Percentiles rank a stretch among this genome's conserved stretches.
These are phyloP conservation scores for Hippophae rhamnoides DNA, from an alignment of 306 rosid genomes.

Conservation along the genomic window DNA sequence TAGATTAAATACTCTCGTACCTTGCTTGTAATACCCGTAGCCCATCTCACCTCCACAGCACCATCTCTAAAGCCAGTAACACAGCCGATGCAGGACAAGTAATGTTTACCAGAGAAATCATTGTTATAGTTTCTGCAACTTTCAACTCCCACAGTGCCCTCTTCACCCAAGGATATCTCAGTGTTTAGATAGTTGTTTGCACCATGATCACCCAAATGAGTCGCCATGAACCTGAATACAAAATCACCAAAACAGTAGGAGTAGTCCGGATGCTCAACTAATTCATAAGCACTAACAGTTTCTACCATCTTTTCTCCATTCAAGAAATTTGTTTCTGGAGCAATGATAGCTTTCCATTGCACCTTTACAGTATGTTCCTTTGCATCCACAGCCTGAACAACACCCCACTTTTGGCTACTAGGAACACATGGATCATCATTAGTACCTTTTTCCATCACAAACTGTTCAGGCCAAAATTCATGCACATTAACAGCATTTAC, in stretches of 20 bases:
- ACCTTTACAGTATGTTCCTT: constrained; percentile 77
- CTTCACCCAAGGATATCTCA: constrained; percentile 24
- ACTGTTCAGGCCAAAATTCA: constrained; percentile 93
- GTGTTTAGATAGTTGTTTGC: constrained; percentile 23
- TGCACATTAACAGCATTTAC: constrained; percentile 56
- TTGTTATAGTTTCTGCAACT: constrained; percentile 24
- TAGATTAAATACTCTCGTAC: constrained; percentile 25
- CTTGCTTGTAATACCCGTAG: constrained; percentile 59
- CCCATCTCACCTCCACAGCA: constrained; percentile 90
- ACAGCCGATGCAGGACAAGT: constrained; percentile 58
- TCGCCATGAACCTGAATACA: constrained; percentile 60
- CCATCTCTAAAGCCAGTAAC: constrained; percentile 63
- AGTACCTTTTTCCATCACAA: constrained; percentile 66
- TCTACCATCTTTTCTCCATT: constrained; percentile 46
- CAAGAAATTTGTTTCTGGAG: constrained; percentile 25
- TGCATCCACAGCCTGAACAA: constrained; percentile 69
- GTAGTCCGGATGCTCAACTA: constrained; percentile 81
- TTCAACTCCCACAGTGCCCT: constrained; percentile 25
- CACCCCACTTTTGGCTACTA: constrained; percentile 71
- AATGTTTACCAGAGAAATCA: constrained; percentile 26
- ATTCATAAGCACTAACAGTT: constrained; percentile 83
- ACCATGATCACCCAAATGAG: constrained; percentile 41
- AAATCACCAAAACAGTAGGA: constrained; percentile 70
- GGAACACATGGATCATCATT: constrained; percentile 49
- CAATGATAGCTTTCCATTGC: constrained; percentile 43